These are phyloP conservation scores for Barnettozyma populi DNA, from an alignment of 805 yeast species.

Conservation along the genomic window DNA sequence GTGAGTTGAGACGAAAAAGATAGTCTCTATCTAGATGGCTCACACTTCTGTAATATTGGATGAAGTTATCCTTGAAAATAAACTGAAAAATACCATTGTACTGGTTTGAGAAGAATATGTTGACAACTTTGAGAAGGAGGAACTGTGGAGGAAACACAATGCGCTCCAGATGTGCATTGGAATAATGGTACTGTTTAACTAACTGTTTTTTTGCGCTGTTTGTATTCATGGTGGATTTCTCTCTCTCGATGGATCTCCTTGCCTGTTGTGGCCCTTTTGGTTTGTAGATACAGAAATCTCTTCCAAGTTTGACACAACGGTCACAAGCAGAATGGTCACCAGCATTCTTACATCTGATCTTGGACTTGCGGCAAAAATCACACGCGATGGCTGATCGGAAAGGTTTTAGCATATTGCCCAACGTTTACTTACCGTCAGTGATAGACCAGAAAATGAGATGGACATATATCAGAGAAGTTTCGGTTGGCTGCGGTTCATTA, in stretches of 20 bases:
- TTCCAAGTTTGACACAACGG: constrained; percentile 10
- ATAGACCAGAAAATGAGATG: too few relatives aligned
- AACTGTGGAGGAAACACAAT: constrained; percentile 12
- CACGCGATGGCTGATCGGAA: constrained; percentile 13
- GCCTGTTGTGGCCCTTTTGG: constrained; percentile 12
- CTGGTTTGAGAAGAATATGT: constrained; percentile 14
- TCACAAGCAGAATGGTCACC: constrained; percentile 10
- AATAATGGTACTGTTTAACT: neutral
- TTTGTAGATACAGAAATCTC: constrained; percentile 9
- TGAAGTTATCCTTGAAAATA: constrained; percentile 6
- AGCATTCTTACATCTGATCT: constrained; percentile 9
- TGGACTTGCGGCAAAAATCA: constrained; percentile 13
- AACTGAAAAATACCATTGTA: constrained; percentile 15
- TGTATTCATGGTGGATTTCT: neutral
- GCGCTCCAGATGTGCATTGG: neutral
- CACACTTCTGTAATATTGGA: constrained; percentile 4
- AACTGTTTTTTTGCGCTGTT: neutral
- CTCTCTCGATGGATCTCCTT: constrained; percentile 1
- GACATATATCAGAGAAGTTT: neutral
- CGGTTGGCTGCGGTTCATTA: neutral
- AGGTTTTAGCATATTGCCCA: neutral
- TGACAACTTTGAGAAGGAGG: constrained; percentile 9
- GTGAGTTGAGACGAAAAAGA: constrained; percentile 4
- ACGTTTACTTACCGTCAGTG: too few relatives aligned
- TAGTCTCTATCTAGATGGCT: constrained; percentile 6